Evolutionary conservation across 169 alveolate species (phyloP).

Genomic region (Besnoitia besnoiti): DNA sequence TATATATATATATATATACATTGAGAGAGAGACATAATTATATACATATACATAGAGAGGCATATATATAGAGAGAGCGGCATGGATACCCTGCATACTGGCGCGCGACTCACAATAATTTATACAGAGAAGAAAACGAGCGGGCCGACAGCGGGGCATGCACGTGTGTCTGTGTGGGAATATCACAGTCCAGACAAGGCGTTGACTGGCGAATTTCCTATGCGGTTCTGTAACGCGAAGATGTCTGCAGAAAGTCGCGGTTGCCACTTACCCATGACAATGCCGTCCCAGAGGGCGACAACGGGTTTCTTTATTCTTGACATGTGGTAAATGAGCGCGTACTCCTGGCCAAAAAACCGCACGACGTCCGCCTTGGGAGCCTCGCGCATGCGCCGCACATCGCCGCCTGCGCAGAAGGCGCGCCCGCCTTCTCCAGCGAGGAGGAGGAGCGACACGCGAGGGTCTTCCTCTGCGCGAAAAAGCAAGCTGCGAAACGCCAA

Average conservation of each 20-base stretch:
- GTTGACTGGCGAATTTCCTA: neutral
- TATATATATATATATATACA: neutral
- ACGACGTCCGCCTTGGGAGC: conserved; percentile 68
- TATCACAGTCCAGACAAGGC: neutral
- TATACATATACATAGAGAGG: neutral
- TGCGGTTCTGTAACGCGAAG: no score
- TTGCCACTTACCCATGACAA: conserved; percentile 61
- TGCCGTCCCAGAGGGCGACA: conserved; percentile 60
- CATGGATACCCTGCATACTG: neutral
- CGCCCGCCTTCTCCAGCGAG: conserved; percentile 78
- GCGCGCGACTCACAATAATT: no score
- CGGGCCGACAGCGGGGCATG: no score
- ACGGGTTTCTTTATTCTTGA: conserved; percentile 71
- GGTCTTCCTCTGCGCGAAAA: neutral
- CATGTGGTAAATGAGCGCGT: conserved; percentile 75
- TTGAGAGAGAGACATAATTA: neutral
- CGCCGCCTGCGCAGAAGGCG: conserved; percentile 92
- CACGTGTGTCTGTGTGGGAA: no score
- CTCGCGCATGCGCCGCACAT: conserved; percentile 74
- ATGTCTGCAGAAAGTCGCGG: no score
- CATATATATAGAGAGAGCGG: neutral
- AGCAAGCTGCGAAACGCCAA: neutral
- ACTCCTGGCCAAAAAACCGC: conserved; percentile 79
- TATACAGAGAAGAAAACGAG: no score
- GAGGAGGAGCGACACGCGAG: conserved; percentile 61